Conservation (phyloP, 2,329 filamentous ascomycete species). For the Cryoendolithus antarcticus region DNA sequence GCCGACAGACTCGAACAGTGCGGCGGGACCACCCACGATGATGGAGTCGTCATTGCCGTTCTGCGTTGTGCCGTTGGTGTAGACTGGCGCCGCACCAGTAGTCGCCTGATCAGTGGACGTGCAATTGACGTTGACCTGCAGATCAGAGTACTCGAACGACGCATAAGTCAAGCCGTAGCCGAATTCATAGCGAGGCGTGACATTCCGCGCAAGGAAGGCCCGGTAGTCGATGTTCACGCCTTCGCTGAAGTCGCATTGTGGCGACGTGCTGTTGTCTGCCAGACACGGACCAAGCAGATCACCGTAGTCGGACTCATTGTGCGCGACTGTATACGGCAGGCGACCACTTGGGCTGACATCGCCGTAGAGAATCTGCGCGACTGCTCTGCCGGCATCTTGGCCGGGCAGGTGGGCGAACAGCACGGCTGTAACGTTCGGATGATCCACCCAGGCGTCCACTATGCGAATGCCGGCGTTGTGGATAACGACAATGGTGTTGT, state of each 20-base stretch:
- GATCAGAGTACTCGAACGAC: slow-evolving; percentile 21
- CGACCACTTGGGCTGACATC: slow-evolving; percentile 44
- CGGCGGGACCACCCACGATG: slow-evolving; percentile 15
- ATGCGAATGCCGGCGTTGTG: slow-evolving; percentile 52
- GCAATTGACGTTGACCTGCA: slow-evolving; percentile 17
- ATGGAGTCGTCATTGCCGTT: slow-evolving; percentile 14
- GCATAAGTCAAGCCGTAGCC: slow-evolving; percentile 28
- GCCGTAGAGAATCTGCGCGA: slow-evolving; percentile 47
- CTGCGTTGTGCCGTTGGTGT: slow-evolving; percentile 19
- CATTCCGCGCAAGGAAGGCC: slow-evolving; percentile 19
- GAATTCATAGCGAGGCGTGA: slow-evolving; percentile 23
- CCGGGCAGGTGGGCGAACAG: slow-evolving; percentile 54
- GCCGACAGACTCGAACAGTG: slow-evolving; percentile 39
- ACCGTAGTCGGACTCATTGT: slow-evolving; percentile 44
- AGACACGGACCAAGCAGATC: slow-evolving; percentile 25
- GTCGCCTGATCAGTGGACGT: slow-evolving; percentile 13
- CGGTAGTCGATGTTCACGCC: slow-evolving; percentile 27
- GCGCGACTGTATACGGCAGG: slow-evolving; percentile 50
- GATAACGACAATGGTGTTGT: slow-evolving; percentile 53
- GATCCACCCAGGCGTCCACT: slow-evolving; percentile 49
- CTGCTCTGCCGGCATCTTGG: slow-evolving; percentile 46
- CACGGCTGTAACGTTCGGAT: slow-evolving; percentile 52
- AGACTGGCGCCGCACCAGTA: slow-evolving; percentile 12
- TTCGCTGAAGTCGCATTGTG: slow-evolving; percentile 23
- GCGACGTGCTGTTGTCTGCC: slow-evolving; percentile 10